phyloP scores from a whole-genome alignment of 495 filamentous ascomycete genomes.

The Penicillium arizonense region DNA sequence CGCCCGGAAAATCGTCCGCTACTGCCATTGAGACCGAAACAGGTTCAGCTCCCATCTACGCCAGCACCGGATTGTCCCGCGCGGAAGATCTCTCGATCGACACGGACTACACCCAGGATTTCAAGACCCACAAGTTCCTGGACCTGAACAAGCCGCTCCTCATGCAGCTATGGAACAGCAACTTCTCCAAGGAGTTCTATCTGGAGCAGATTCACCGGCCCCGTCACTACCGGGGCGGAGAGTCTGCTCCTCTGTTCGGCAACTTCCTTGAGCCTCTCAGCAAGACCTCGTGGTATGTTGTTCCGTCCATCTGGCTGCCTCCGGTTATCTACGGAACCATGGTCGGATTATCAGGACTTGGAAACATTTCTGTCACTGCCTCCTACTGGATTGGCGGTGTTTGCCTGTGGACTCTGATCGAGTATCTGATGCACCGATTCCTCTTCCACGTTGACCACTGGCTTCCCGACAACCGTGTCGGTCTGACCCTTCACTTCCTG shows the following conservation, averaged over 20 bases:
- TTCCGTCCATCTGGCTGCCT: conserved; percentile 87
- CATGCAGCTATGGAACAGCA: conserved; percentile 83
- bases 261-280: conserved; percentile 96
- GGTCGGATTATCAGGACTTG: conserved; percentile 59
- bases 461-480: conserved; percentile 90
- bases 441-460: conserved; percentile 92
- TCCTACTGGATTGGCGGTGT: conserved; percentile 65
- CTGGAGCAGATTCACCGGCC: conserved; percentile 94
- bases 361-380: conserved; percentile 36
- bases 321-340: conserved; percentile 71
- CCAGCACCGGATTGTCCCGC: conserved; percentile 78
- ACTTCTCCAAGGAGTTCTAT: conserved; percentile 91
- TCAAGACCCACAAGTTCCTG: conserved; percentile 85
- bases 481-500: conserved; percentile 84
- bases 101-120: conserved; percentile 74
- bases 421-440: conserved; percentile 88
- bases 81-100: conserved; percentile 84
- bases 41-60: conserved; percentile 56
- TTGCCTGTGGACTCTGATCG: conserved; percentile 81
- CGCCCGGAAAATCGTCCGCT: conserved; percentile 18
- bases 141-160: conserved; percentile 86
- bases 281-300: conserved; percentile 89
- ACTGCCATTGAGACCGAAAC: conserved; percentile 24
- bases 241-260: conserved; percentile 91
- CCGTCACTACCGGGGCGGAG: conserved; percentile 88